phyloP scores from a whole-genome alignment of 129 eudicot genomes.

The Apium graveolens region DNA sequence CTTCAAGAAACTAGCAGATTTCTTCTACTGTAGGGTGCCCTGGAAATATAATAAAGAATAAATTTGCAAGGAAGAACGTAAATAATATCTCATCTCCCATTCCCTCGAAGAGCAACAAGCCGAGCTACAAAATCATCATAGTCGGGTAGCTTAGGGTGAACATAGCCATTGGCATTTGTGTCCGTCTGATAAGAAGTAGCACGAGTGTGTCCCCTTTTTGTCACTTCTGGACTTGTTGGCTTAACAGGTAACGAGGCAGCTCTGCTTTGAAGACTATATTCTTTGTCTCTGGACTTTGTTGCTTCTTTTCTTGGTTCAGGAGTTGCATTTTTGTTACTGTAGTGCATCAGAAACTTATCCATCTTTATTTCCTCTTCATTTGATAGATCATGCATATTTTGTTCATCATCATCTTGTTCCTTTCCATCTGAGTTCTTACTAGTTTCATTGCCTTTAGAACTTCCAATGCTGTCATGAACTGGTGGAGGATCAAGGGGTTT shows the following conservation, averaged over 20 bases:
- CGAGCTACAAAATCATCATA: conserved; percentile 70
- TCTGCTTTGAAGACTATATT: conserved; percentile 22
- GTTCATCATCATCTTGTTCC: conserved; percentile 18
- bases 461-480: conserved; percentile 15
- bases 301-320: conserved; percentile 10
- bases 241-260: conserved; percentile 39
- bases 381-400: not conserved
- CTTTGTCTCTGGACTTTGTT: conserved; percentile 11
- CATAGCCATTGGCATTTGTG: conserved; percentile 22
- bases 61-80: not conserved
- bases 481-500: conserved; percentile 18
- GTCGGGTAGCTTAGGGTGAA: conserved; percentile 67
- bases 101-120: conserved; percentile 43
- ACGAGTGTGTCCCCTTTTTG: conserved; percentile 29
- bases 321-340: conserved; percentile 34
- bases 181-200: conserved; percentile 35
- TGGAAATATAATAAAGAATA: not conserved
- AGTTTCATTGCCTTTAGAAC: conserved; percentile 10
- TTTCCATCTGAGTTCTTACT: conserved; percentile 9
- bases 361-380: conserved; percentile 41
- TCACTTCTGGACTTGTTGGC: conserved; percentile 16
- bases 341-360: conserved; percentile 39
- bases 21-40: not conserved
- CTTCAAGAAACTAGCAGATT: not conserved
- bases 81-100: conserved; percentile 11